Conservation (phyloP, 352 stramenopile species). For the Salisapilia sapeloensis region DNA sequence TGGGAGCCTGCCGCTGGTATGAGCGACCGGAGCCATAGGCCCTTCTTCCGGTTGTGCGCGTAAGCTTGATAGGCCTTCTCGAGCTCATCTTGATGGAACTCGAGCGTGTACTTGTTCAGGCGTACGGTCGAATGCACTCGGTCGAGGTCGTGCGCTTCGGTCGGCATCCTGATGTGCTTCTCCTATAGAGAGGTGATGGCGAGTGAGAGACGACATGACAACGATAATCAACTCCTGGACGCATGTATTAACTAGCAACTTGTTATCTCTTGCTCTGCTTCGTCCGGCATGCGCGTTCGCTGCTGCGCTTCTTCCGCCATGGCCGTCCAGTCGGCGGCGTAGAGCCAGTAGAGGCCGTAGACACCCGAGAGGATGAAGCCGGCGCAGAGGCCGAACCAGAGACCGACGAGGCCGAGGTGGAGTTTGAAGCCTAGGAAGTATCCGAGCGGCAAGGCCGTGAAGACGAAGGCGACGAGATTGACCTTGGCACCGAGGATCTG, state of each 20-base stretch:
- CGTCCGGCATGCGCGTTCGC: constrained; percentile 22
- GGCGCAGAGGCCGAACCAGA: constrained; percentile 8
- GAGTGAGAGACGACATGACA: too few species aligned
- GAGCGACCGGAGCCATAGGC: constrained; percentile 66
- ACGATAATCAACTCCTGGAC: too few species aligned
- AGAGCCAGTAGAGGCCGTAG: constrained; percentile 7
- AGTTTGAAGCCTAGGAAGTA: constrained; percentile 6
- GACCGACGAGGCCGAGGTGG: constrained; percentile 4
- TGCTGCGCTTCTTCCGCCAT: constrained; percentile 43
- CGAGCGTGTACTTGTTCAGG: constrained; percentile 64
- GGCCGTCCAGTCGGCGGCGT: constrained; percentile 43
- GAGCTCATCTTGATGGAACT: constrained; percentile 53
- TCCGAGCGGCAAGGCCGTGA: constrained; percentile 9
- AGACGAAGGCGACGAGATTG: constrained; percentile 7
- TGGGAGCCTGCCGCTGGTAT: constrained; percentile 48
- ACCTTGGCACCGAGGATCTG: constrained; percentile 5
- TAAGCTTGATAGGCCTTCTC: constrained; percentile 44
- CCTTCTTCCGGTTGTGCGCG: constrained; percentile 61
- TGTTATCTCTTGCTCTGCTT: too few species aligned
- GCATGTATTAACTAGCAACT: too few species aligned
- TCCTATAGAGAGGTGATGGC: too few species aligned
- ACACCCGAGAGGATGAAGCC: constrained; percentile 4
- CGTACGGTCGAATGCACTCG: constrained; percentile 57
- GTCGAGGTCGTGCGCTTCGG: too few species aligned
- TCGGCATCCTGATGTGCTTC: too few species aligned